phyloP scores from a whole-genome alignment of 305 asterid genomes.

The Lippia alba region DNA sequence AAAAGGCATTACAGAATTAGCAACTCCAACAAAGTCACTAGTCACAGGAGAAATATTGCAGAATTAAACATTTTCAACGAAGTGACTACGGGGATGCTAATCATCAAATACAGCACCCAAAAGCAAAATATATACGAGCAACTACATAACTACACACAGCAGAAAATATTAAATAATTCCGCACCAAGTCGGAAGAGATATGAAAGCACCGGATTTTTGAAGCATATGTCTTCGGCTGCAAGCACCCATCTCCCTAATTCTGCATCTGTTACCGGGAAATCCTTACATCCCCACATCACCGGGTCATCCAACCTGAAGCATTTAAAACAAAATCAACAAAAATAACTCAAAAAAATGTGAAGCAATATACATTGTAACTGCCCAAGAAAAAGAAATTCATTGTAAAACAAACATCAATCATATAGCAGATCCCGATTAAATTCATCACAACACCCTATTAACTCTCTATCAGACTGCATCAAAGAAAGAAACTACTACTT shows the following conservation, averaged over 20 bases:
- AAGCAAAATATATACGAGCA: no score
- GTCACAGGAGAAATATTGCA: constrained; percentile 3
- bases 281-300: constrained; percentile 88
- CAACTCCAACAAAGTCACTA: constrained; percentile 5
- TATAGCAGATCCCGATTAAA: not conserved
- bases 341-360: constrained; percentile 11
- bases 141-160: not conserved
- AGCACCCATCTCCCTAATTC: constrained; percentile 88
- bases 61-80: not conserved
- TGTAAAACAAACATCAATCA: not conserved
- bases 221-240: constrained; percentile 98
- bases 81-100: not conserved
- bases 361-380: constrained; percentile 1
- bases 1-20: constrained; percentile 1
- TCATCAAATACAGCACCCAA: constrained; percentile 23
- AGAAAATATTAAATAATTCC: constrained; percentile 36
- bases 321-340: not conserved
- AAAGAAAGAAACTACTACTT: constrained; percentile 28
- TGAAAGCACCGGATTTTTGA: constrained; percentile 71
- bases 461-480: constrained; percentile 5
- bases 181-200: constrained; percentile 90
- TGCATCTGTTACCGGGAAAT: constrained; percentile 70
- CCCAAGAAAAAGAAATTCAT: not conserved
- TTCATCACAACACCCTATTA: not conserved
- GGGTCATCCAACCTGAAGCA: constrained; percentile 95